These are phyloP conservation scores for Xylaria sp. DNA, from an alignment of 2,329 filamentous ascomycete genomes.

Conservation along the genomic window DNA sequence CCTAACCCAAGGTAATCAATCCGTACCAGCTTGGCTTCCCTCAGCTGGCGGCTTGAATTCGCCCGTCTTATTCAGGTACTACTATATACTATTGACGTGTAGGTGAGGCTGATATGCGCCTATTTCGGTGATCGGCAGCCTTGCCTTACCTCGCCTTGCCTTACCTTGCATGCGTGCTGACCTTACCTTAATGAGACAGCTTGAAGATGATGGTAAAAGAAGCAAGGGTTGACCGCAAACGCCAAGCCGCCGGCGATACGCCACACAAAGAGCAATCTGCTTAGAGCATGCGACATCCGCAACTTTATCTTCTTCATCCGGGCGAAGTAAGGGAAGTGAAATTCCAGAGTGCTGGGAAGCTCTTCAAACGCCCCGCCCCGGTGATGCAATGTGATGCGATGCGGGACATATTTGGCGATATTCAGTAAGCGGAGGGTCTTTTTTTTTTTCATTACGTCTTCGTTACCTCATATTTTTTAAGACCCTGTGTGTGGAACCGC, in stretches of 20 bases:
- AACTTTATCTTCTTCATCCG: neutral
- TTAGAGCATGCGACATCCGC: neutral
- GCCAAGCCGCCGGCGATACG: neutral
- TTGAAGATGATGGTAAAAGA: neutral
- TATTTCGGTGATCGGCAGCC: conserved; percentile 22
- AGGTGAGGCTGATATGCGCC: conserved; percentile 15
- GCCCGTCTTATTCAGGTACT: neutral
- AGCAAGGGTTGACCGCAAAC: neutral
- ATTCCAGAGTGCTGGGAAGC: neutral
- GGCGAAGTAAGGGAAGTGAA: neutral
- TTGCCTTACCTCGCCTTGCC: conserved; percentile 1
- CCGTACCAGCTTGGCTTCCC: neutral
- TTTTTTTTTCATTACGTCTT: conserved; percentile 48
- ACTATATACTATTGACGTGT: neutral
- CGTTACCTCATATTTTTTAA: conserved; percentile 43
- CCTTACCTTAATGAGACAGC: neutral
- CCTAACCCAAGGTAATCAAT: neutral
- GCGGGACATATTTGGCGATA: conserved; percentile 25
- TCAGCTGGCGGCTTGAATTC: conserved; percentile 6
- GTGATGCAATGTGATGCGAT: conserved; percentile 21
- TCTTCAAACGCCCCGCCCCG: neutral
- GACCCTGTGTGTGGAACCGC: conserved; percentile 5
- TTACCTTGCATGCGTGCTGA: neutral
- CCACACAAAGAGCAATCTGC: neutral
- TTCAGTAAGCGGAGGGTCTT: conserved; percentile 21